These are phyloP conservation scores for Thraustochytrium sp. DNA, from an alignment of 352 stramenopile genomes.

Conservation along the genomic window DNA sequence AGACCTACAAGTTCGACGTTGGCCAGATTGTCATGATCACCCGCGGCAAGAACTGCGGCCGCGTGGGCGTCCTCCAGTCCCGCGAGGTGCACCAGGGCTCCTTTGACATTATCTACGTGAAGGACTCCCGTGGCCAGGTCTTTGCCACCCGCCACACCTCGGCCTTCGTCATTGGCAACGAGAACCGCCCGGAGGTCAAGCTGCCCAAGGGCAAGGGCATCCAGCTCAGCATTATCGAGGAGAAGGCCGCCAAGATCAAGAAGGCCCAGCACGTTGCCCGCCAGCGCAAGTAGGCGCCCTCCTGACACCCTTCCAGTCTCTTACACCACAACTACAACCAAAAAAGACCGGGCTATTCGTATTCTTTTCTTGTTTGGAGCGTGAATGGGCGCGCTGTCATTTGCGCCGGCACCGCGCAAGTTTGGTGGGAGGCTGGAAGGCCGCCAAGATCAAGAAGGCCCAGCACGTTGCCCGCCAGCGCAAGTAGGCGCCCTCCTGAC, in stretches of 20 bases:
- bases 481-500: conserved; percentile 11
- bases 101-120: conserved; percentile 98
- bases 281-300: background rate
- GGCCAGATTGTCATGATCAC: conserved; percentile 96
- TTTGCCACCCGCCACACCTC: conserved; percentile 96
- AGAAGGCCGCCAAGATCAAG: conserved; percentile 57
- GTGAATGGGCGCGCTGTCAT: too few relatives aligned
- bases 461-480: background rate
- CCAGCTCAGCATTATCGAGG: conserved; percentile 97
- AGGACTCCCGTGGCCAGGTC: conserved; percentile 91
- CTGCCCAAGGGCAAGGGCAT: conserved; percentile 97
- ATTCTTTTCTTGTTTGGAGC: background rate
- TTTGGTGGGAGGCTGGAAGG: too few relatives aligned
- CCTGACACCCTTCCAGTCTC: background rate
- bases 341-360: background rate
- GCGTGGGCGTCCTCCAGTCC: conserved; percentile 92
- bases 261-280: background rate
- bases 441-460: conserved; percentile 37
- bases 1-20: conserved; percentile 97
- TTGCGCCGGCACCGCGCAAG: too few relatives aligned
- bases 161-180: conserved; percentile 92
- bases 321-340: too few relatives aligned
- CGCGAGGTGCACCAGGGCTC: conserved; percentile 96
- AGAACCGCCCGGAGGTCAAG: conserved; percentile 80
- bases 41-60: conserved; percentile 90